phyloP scores from a whole-genome alignment of 2,329 filamentous ascomycete genomes.

The Trichoderma sp. region DNA sequence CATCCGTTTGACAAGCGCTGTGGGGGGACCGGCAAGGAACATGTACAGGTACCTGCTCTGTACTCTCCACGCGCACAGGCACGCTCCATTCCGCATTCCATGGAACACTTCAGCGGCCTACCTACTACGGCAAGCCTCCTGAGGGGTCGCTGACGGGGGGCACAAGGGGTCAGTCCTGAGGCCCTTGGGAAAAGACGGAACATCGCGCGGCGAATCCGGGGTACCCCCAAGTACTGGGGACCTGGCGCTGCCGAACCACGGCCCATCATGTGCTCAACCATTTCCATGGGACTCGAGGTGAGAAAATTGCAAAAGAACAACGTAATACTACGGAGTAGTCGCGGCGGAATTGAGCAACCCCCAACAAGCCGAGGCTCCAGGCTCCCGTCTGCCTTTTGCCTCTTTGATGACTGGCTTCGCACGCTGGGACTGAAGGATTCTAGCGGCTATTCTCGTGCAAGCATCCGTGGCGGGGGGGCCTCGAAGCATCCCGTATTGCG shows the following conservation, averaged over 20 bases:
- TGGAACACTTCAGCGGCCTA: neutral
- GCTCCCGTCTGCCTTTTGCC: neutral
- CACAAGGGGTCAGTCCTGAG: neutral
- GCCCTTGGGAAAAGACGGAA: neutral
- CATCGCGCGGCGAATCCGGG: constrained; percentile 15
- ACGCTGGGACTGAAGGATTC: neutral
- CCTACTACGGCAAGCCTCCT: too few relatives aligned
- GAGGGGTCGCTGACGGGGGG: neutral
- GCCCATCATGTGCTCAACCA: constrained; percentile 21
- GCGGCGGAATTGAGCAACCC: neutral
- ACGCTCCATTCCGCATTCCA: neutral
- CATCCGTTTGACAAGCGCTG: constrained; percentile 18
- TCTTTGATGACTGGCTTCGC: neutral
- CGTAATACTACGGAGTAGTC: too few relatives aligned
- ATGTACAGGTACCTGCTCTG: constrained; percentile 10
- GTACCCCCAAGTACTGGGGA: constrained; percentile 11
- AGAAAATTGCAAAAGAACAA: constrained; percentile 3
- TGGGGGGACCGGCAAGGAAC: constrained; percentile 5
- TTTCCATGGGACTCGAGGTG: constrained; percentile 4
- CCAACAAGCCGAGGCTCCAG: constrained; percentile 14
- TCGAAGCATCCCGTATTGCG: neutral
- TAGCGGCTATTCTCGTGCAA: neutral
- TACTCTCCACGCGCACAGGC: neutral
- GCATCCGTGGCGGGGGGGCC: neutral
- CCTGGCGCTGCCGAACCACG: constrained; percentile 1